These are phyloP conservation scores for Penicillium bialowiezense DNA, from an alignment of 495 filamentous ascomycete species.

Conservation along the genomic window DNA sequence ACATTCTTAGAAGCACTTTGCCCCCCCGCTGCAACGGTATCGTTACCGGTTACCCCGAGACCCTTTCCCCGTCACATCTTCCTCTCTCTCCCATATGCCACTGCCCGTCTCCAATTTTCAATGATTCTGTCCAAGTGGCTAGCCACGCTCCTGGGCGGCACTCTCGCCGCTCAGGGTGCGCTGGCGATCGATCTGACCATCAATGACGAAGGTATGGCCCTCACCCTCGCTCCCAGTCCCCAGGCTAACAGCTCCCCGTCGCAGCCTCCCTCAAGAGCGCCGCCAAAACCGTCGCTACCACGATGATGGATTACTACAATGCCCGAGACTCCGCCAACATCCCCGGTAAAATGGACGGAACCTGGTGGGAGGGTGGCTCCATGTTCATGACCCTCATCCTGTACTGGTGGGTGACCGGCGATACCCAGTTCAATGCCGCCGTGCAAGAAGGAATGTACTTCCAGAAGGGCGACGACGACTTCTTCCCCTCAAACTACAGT, in stretches of 20 bases:
- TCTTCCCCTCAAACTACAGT: slow-evolving; percentile 55
- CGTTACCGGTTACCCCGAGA: slow-evolving; percentile 5
- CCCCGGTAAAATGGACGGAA: slow-evolving; percentile 61
- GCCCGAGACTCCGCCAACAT: slow-evolving; percentile 58
- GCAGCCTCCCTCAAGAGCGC: slow-evolving; percentile 59
- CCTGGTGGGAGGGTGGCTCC: slow-evolving; percentile 76
- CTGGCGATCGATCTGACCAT: slow-evolving; percentile 33
- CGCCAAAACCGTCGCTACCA: slow-evolving; percentile 59
- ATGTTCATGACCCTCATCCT: slow-evolving; percentile 74
- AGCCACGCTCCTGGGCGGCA: slow-evolving; percentile 23
- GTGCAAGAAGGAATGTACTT: slow-evolving; percentile 60
- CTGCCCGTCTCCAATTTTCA: slow-evolving; percentile 1
- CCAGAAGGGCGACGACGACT: slow-evolving; percentile 68
- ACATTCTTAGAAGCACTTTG: slow-evolving; percentile 8
- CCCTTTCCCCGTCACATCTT: slow-evolving; percentile 1
- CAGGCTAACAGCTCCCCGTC: slow-evolving; percentile 1
- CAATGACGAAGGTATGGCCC: slow-evolving; percentile 29
- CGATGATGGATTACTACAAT: slow-evolving; percentile 64
- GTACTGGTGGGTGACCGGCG: slow-evolving; percentile 76
- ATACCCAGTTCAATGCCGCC: slow-evolving; percentile 64
- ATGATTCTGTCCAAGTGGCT: slow-evolving; percentile 29
- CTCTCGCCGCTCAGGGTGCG: slow-evolving; percentile 24
- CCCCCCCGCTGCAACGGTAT: slow-evolving; percentile 5
- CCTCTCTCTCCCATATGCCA: slow-evolving; percentile 9
- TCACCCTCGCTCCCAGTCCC: background rate